Conservation (phyloP, 2,329 filamentous ascomycete species). For the Septoria linicola region DNA sequence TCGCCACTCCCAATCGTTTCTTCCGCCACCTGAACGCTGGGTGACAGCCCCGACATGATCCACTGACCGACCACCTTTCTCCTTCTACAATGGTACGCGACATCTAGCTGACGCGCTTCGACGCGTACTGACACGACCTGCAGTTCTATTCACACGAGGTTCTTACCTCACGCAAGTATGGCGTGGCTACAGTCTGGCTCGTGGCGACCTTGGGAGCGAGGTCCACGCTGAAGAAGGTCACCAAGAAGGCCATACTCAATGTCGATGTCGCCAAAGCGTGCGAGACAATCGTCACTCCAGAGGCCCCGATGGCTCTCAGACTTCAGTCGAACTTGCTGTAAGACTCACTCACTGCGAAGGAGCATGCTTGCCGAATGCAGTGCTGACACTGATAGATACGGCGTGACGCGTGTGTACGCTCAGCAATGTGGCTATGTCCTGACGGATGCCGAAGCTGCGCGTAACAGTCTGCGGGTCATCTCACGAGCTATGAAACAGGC, state of each 20-base stretch:
- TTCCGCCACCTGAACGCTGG: too few relatives aligned
- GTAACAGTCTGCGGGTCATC: conserved; percentile 69
- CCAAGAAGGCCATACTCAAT: conserved; percentile 80
- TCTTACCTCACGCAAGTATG: conserved; percentile 81
- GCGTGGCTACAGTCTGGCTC: conserved; percentile 93
- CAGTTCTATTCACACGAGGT: conserved; percentile 48
- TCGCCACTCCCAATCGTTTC: too few relatives aligned
- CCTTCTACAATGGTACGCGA: conserved; percentile 2
- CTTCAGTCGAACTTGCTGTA: conserved; percentile 85
- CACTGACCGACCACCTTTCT: neutral
- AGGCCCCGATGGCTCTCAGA: conserved; percentile 82
- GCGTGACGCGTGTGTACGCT: conserved; percentile 78
- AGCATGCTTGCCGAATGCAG: neutral
- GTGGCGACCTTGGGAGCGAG: conserved; percentile 82
- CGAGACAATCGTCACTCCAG: conserved; percentile 77
- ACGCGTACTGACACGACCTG: conserved; percentile 1
- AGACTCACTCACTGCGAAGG: conserved; percentile 28
- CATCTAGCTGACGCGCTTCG: neutral
- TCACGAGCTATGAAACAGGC: conserved; percentile 58
- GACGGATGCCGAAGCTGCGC: conserved; percentile 72
- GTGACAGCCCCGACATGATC: neutral
- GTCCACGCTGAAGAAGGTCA: conserved; percentile 69
- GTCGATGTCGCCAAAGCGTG: conserved; percentile 87
- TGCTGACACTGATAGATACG: conserved; percentile 54
- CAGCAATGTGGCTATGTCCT: conserved; percentile 88